Percentiles rank a stretch among this genome's conserved stretches.
Conservation (phyloP, 306 rosid species). For the Cyclanthera cordifolia region DNA sequence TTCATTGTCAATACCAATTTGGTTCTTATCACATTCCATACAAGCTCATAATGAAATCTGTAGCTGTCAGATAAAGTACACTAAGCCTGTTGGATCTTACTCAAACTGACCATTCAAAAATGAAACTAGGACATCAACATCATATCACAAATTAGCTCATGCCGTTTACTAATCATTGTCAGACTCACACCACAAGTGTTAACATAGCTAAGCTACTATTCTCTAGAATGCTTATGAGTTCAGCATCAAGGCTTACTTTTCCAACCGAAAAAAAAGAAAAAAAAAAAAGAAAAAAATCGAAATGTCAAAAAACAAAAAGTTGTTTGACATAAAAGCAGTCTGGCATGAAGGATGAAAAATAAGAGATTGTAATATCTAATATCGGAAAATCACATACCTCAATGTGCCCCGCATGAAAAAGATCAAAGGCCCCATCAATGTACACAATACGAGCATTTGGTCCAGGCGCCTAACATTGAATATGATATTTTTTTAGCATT, state of each 20-base stretch:
- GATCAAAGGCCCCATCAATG: conserved; percentile 99
- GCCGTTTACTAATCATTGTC: neutral
- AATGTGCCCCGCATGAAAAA: conserved; percentile 97
- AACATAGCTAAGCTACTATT: neutral
- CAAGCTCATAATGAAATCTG: conserved; percentile 7
- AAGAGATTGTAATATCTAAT: neutral
- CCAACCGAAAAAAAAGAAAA: too few species aligned
- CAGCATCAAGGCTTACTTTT: too few species aligned
- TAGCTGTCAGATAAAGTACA: neutral
- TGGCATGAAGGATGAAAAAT: neutral
- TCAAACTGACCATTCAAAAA: neutral
- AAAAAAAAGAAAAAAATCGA: too few species aligned
- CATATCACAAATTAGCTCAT: neutral
- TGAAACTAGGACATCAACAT: neutral
- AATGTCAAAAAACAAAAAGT: neutral
- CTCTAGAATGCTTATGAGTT: too few species aligned
- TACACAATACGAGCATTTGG: conserved; percentile 88
- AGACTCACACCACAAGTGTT: neutral
- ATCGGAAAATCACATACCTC: conserved; percentile 36
- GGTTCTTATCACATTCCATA: neutral
- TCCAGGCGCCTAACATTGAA: conserved; percentile 67
- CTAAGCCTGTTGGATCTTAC: neutral
- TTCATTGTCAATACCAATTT: too few species aligned
- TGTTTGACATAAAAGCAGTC: neutral
- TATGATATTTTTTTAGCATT: conserved; percentile 6